Percentiles rank a stretch among this genome's conserved stretches.
Conservation (phyloP, 352 stramenopile species). For the Globisporangium lucens region DNA sequence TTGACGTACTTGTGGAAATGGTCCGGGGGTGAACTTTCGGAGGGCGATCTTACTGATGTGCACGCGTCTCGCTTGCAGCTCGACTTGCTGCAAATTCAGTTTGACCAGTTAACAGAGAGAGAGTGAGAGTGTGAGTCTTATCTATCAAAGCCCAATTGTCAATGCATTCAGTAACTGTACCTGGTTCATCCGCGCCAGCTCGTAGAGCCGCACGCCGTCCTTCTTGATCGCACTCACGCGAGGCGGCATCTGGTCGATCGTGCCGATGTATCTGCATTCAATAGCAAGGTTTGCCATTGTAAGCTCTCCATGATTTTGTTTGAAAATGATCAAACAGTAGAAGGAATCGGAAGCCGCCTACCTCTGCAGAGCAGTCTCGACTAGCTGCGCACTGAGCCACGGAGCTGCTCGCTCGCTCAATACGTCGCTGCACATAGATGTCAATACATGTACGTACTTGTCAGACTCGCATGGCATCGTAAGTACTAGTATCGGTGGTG, state of each 20-base stretch:
- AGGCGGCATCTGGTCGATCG: constrained; percentile 75
- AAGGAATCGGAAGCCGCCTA: constrained; percentile 13
- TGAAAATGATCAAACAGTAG: not conserved
- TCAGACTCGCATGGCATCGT: not conserved
- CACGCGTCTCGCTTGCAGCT: constrained; percentile 57
- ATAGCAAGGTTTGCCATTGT: not conserved
- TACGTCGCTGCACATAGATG: constrained; percentile 29
- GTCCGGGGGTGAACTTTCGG: constrained; percentile 38
- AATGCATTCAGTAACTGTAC: constrained; percentile 12
- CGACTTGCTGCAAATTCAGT: constrained; percentile 31
- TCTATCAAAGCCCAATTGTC: not conserved
- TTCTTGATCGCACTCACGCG: constrained; percentile 79
- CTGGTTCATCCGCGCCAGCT: constrained; percentile 60
- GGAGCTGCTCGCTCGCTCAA: constrained; percentile 45
- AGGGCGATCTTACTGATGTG: constrained; percentile 63
- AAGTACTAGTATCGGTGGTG: not conserved
- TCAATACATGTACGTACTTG: no score
- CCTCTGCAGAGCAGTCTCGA: constrained; percentile 42
- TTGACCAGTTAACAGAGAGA: not conserved
- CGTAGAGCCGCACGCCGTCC: constrained; percentile 77
- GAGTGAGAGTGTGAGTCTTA: not conserved
- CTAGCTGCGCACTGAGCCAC: constrained; percentile 46
- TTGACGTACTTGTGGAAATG: constrained; percentile 59
- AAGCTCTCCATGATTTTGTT: not conserved
- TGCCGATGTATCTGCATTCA: constrained; percentile 57